A percentile compares a stretch with the other conserved stretches of the same genome.
Conservation (phyloP, 2,329 filamentous ascomycete genomes). For the Dothistroma septosporum region DNA sequence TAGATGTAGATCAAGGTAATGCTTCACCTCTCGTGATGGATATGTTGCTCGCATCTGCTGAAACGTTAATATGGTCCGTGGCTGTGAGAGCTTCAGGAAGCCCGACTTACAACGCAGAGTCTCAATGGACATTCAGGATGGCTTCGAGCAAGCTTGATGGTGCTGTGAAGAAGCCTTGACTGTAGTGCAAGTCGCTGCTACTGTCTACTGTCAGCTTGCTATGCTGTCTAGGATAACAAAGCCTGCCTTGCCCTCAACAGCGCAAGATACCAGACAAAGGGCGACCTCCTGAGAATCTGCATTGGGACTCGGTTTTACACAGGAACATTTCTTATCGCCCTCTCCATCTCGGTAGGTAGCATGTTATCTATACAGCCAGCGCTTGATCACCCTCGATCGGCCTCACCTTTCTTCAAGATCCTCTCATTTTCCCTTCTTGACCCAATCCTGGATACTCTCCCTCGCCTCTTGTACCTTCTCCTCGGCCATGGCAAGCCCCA, state of each 20-base stretch:
- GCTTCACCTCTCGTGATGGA: no score
- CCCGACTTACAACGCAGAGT: no score
- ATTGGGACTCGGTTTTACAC: not conserved
- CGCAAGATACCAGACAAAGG: not conserved
- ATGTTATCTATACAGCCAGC: conserved; percentile 18
- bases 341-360: not conserved
- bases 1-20: no score
- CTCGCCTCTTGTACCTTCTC: conserved; percentile 73
- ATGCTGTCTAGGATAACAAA: not conserved
- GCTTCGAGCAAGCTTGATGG: no score
- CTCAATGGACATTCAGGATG: no score
- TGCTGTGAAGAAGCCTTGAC: not conserved
- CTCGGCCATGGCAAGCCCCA: conserved; percentile 69
- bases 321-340: not conserved
- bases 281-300: not conserved
- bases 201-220: not conserved
- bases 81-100: no score
- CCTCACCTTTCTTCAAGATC: conserved; percentile 3
- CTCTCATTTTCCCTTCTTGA: conserved; percentile 64
- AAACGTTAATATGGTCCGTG: no score
- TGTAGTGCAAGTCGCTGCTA: not conserved
- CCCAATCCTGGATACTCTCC: conserved; percentile 79
- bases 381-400: conserved; percentile 4
- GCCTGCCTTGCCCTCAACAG: not conserved
- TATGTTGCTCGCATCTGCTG: no score